Conservation (phyloP, 2,329 filamentous ascomycete genomes). For the Cordyceps pruinosa region DNA sequence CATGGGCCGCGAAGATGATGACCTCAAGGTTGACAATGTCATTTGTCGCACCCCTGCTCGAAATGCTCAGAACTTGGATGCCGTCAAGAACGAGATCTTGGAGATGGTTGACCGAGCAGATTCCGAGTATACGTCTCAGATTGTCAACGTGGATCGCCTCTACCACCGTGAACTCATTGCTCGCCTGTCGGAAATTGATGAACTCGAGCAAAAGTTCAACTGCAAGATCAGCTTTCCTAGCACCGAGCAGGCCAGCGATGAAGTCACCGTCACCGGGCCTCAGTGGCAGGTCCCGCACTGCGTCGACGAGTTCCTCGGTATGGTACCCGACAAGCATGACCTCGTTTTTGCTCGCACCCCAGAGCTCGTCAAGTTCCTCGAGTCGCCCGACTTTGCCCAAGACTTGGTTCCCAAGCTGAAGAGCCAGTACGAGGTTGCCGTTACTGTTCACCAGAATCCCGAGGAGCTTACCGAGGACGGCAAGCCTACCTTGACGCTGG, state of each 20-base stretch:
- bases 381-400: conserved; percentile 70
- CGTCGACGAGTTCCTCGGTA: conserved; percentile 91
- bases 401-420: conserved; percentile 81
- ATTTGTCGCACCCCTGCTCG: conserved; percentile 96
- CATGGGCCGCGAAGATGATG: conserved; percentile 91
- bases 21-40: conserved; percentile 97
- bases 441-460: conserved; percentile 62
- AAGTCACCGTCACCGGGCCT: conserved; percentile 89
- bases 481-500: conserved; percentile 52
- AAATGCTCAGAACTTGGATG: conserved; percentile 91
- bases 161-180: conserved; percentile 92
- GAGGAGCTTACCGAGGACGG: conserved; percentile 53
- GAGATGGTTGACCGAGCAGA: conserved; percentile 99
- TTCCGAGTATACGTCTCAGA: conserved; percentile 92
- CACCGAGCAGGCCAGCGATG: conserved; percentile 93
- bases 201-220: conserved; percentile 97
- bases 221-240: conserved; percentile 99
- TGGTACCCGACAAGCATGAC: conserved; percentile 96
- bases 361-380: conserved; percentile 73
- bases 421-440: conserved; percentile 84
- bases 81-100: conserved; percentile 98
- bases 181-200: conserved; percentile 82
- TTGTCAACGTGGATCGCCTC: conserved; percentile 85
- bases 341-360: conserved; percentile 72
- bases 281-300: conserved; percentile 98